Evolutionary conservation across 23 red algal species (phyloP), one percentile per base, ranked within the genome.

Genomic region (Gracilaria domingensis): DNA sequence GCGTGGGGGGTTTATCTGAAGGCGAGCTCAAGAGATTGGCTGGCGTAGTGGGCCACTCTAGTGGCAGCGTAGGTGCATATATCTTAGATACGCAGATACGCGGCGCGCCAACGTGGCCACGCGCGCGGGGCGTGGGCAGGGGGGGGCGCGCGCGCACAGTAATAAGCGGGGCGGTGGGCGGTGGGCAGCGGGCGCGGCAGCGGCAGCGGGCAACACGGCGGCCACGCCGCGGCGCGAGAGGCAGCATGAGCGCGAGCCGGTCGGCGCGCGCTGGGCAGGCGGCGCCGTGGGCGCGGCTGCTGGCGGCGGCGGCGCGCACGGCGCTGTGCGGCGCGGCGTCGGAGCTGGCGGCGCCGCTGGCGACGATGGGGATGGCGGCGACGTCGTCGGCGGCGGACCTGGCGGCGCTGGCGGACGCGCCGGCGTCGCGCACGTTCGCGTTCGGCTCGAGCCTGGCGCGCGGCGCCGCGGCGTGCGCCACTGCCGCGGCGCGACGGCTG

Each of bases 311-410:
- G 33, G 20, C 74, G 39, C 74, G 36, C 24, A 12, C 74, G 13
- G 1, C 48, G 24, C 48, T 79, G 7, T 50, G 36, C 6, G 39
- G 36, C 25, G 24, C 20, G 74, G 36, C 49, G 48, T 36, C 74
- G 74, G 17, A 49, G 51, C 18, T 76, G 71, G 71, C 81, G 8
- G 50, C 59, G 34, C 61, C 81, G 29, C 53, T 86, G 64, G 84
- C 84, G 50, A 88, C 84, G 18, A 88, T 88, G 84, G 84, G 84
- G 49, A 88, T 77, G 84, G 49, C 67, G 9, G 65, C 84, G 24
- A 45, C 26, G 33, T 75, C 84, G 17, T 76, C 84, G 6, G 36
- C 55, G 30, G 54, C 26, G 39, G 84, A 88, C 84, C 67, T 77
- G 14, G 38, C 69, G 45, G 35, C 57, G 33, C 51, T 77, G 16